Evolutionary conservation across 345 rosid species (phyloP), one percentile per base, ranked within the genome.

Genomic region (Trapa bicornis): DNA sequence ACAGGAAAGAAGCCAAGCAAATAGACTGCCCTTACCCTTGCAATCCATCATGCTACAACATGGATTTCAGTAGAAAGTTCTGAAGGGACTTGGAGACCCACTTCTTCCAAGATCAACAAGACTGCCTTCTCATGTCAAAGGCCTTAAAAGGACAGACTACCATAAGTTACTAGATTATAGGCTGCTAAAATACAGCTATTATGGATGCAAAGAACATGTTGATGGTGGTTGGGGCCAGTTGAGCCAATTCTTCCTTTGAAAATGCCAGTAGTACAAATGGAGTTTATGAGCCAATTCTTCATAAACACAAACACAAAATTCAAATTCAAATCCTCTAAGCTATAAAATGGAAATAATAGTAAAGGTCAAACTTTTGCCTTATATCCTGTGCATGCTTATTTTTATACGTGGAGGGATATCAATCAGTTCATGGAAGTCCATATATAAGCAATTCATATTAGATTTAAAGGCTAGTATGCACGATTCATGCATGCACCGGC

Each of bases 1-100:
- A 22, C 71, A 75, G 91, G 4, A 60, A 71, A 71, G 74, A 67
- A 29, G 80, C 73, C 75, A 93, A 86, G 85, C 77, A 72, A 73
- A 87, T 88, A 2, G 99, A 93, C 71, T 88, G 96, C 75, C 85
- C 92, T 61, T 93, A 84, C 75, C 97, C 99, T 3, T 88, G 99
- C 84, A 84, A 88, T 67, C 96, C 91, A 52, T 83, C 91, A 68
- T 91, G 99, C 82, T 77, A 79, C 73, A 76, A 86, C 81, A 74
- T 85, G 86, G 71, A 32, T 32, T 58, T 58, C 63, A 32, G 16
- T 33, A 32, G 37, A 58, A 32, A 35, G 16, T 32, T 58, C 37
- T 58, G 29, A 10, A 38, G 35, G 38, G 37, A 58, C 63, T 7
- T 1, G 37, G 37, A 58, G 1, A 32, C 56, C 22, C 0, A n/a